Evolutionary conservation across 148 eudicot genomes (phyloP).

Genomic region (Cornus florida): DNA sequence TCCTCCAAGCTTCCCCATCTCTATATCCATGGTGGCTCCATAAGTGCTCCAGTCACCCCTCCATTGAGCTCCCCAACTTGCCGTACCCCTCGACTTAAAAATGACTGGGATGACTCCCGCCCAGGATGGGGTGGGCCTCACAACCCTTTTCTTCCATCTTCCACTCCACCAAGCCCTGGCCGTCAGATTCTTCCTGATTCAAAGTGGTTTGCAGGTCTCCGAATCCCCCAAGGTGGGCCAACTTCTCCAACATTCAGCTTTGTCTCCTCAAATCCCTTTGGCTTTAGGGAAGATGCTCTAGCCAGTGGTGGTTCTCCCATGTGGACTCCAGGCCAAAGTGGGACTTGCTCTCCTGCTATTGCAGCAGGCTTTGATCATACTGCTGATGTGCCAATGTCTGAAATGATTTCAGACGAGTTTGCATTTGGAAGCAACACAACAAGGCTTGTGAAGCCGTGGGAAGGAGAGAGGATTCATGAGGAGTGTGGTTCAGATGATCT

Average conservation of each 20-base stretch:
- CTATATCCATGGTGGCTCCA: slow-evolving; percentile 45
- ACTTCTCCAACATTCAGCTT: slow-evolving; percentile 71
- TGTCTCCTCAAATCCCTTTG: slow-evolving; percentile 58
- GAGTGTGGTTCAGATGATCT: slow-evolving; percentile 63
- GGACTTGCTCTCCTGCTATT: slow-evolving; percentile 77
- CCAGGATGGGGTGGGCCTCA: slow-evolving; percentile 35
- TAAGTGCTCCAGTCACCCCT: slow-evolving; percentile 84
- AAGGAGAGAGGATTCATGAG: slow-evolving; percentile 83
- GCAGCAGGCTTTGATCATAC: slow-evolving; percentile 48
- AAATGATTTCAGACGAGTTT: slow-evolving; percentile 52
- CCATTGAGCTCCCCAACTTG: slow-evolving; percentile 63
- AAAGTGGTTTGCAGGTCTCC: slow-evolving; percentile 48
- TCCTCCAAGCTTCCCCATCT: slow-evolving; percentile 49
- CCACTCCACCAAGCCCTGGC: slow-evolving; percentile 68
- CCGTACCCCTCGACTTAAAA: slow-evolving; percentile 40
- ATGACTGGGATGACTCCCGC: slow-evolving; percentile 28
- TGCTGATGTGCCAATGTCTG: slow-evolving; percentile 53
- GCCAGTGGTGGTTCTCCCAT: slow-evolving; percentile 44
- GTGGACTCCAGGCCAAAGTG: slow-evolving; percentile 78
- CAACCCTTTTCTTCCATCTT: slow-evolving; percentile 36
- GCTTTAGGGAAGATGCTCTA: slow-evolving; percentile 39
- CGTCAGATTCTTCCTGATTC: slow-evolving; percentile 39
- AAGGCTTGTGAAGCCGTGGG: slow-evolving; percentile 70
- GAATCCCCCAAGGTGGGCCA: slow-evolving; percentile 38
- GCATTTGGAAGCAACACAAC: slow-evolving; percentile 53